These are phyloP conservation scores for Simplicillium sp. DNA, from an alignment of 2,329 filamentous ascomycete species.

Conservation along the genomic window DNA sequence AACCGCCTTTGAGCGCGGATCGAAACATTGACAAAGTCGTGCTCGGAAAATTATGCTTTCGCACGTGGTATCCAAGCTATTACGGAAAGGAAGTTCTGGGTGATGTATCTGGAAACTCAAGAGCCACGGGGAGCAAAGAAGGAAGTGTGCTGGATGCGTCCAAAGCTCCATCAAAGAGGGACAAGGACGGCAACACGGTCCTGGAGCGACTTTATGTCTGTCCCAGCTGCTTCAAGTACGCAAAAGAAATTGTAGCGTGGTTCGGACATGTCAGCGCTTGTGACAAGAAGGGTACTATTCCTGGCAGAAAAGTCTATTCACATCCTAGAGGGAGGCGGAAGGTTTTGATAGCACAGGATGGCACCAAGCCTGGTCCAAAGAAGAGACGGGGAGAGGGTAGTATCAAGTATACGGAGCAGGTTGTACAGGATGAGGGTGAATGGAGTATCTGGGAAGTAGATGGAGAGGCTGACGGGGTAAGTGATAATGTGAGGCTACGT, in stretches of 20 bases:
- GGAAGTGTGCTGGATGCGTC: slow-evolving; percentile 6
- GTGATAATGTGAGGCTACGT: slow-evolving; percentile 16
- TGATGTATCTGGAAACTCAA: slow-evolving; percentile 26
- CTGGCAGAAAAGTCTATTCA: slow-evolving; percentile 66
- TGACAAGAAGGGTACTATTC: slow-evolving; percentile 37
- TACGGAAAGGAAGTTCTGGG: slow-evolving; percentile 66
- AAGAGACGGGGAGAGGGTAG: slow-evolving; percentile 25
- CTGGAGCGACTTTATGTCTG: slow-evolving; percentile 76
- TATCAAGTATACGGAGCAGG: slow-evolving; percentile 29
- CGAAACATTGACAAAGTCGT: slow-evolving; percentile 84
- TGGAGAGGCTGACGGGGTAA: slow-evolving; percentile 69
- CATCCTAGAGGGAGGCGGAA: slow-evolving; percentile 40
- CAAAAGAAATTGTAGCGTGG: slow-evolving; percentile 51
- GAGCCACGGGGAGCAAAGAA: slow-evolving; percentile 17
- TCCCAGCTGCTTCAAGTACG: slow-evolving; percentile 90
- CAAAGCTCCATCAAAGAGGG: slow-evolving; percentile 20
- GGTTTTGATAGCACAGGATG: slow-evolving; percentile 24
- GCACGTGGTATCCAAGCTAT: slow-evolving; percentile 88
- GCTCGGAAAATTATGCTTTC: slow-evolving; percentile 73
- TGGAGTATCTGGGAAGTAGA: slow-evolving; percentile 92
- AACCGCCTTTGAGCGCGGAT: slow-evolving; percentile 35
- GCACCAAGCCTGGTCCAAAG: slow-evolving; percentile 21
- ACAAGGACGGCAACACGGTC: slow-evolving; percentile 29
- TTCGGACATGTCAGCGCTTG: slow-evolving; percentile 50
- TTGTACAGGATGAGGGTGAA: slow-evolving; percentile 52